These are phyloP conservation scores for Macrolepiota albuminosa DNA, from an alignment of 768 basidiomycete species.

Conservation along the genomic window DNA sequence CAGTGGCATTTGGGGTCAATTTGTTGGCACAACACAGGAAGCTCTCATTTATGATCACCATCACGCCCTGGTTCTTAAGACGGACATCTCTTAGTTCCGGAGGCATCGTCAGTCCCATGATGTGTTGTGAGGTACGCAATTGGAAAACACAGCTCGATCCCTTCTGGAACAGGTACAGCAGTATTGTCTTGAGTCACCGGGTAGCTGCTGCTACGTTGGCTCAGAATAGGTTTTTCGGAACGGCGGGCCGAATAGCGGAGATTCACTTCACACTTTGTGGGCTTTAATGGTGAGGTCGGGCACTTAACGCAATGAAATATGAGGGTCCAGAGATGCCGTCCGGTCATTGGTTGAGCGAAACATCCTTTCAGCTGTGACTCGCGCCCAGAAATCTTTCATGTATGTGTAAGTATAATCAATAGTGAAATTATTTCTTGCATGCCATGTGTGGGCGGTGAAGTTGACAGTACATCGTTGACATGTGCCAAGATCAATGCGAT, in stretches of 20 bases:
- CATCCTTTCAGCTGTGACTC: background rate
- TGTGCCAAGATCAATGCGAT: background rate
- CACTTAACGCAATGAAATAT: background rate
- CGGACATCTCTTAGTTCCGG: background rate
- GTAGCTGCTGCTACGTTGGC: background rate
- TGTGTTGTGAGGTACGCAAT: background rate
- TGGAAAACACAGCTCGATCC: background rate
- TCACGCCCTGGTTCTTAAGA: background rate
- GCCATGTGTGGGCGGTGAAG: background rate
- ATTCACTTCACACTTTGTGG: background rate
- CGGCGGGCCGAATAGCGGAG: background rate
- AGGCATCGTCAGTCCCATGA: background rate
- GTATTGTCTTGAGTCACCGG: background rate
- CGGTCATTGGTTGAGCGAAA: background rate
- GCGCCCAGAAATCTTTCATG: background rate
- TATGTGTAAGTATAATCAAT: background rate
- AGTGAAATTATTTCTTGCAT: background rate
- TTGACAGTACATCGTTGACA: background rate
- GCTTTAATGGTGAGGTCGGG: background rate
- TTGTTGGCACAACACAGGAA: conserved; percentile 3
- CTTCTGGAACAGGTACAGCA: background rate
- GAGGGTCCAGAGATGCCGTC: background rate
- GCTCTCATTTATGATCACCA: background rate
- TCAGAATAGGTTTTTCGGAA: background rate
- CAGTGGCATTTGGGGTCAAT: conserved; percentile 35